Evolutionary conservation across 192 early-diverging fungal species (phyloP), one percentile per base, ranked within the genome.

Genomic region (Coemansia sp.): DNA sequence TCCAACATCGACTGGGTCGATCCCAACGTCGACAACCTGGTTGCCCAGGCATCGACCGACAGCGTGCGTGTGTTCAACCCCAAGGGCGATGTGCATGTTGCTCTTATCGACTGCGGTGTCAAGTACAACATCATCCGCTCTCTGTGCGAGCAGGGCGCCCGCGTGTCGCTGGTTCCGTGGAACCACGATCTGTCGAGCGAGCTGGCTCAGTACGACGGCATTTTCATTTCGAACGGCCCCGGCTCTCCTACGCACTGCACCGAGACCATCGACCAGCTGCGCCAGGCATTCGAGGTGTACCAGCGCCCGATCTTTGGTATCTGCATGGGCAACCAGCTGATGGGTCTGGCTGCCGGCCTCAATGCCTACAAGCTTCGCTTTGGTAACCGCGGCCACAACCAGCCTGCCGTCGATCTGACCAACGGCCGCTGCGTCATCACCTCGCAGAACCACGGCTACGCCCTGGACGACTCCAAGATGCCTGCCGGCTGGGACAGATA

Each of bases 341-440:
- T 98, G 70, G 96, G 94, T 52, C 85, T 96, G 85, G 93, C 96
- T 8, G 96, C 96, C 41, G 94, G 94, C 12, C 84, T 93, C 56
- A 76, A 90, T 28, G 83, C 88, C 0, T 95, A 94, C 88, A 98
- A 98, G 84, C 83, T 98, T 33, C 91, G 88, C 56, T 98, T 90
- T 64, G 96, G 96, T 51, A 98, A 98, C 88, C 94, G 96, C 68
- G 96, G 94, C 55, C 96, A 98, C 84, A 98, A 98, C 85, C 94
- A 95, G 83, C 96, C 96, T 35, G 91, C 91, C 43, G 75, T 95
- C 60, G 87, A 95, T 68, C 85, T 94, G 68, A 86, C 87, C 58
- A 86, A 76, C 39, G 89, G 90, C 52, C 87, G 86, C 65, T 96
- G 96, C 81, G 88, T 91, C 22, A 98, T 98, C 71, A 98, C 96